phyloP scores from a whole-genome alignment of 768 basidiomycete genomes.

The Lactarius hengduanensis region DNA sequence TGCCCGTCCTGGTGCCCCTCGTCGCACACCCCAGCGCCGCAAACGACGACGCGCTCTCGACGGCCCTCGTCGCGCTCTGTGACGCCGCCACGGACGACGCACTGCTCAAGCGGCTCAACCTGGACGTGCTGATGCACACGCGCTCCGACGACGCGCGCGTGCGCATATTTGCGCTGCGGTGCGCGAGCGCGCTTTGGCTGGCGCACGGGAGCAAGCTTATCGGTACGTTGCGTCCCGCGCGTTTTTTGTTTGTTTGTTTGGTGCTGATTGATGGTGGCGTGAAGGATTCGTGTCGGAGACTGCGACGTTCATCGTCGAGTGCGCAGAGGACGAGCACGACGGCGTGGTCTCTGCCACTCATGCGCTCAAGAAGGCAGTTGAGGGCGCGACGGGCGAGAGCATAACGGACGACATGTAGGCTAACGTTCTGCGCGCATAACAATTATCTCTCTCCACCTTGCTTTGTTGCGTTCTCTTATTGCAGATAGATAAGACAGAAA shows the following conservation, averaged over 20 bases:
- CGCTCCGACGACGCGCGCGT: slow-evolving; percentile 73
- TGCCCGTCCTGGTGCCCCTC: slow-evolving; percentile 34
- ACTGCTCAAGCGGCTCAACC: slow-evolving; percentile 77
- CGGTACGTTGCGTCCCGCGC: slow-evolving; percentile 51
- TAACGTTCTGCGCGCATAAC: not conserved
- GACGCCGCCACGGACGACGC: slow-evolving; percentile 55
- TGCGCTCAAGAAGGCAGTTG: slow-evolving; percentile 66
- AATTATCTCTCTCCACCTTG: not conserved
- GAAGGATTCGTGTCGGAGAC: slow-evolving; percentile 79
- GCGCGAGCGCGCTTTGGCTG: slow-evolving; percentile 73
- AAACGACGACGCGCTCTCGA: slow-evolving; percentile 39
- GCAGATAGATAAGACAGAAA: slow-evolving; percentile 6
- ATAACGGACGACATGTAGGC: slow-evolving; percentile 18
- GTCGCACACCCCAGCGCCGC: slow-evolving; percentile 6
- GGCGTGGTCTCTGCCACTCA: slow-evolving; percentile 70
- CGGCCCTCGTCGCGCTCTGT: slow-evolving; percentile 54
- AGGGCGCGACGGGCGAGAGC: slow-evolving; percentile 57
- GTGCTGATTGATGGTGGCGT: not conserved
- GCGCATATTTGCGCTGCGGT: slow-evolving; percentile 69
- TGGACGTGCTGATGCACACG: slow-evolving; percentile 83
- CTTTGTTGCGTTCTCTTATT: not conserved
- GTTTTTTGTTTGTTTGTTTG: not conserved
- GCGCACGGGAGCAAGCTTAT: slow-evolving; percentile 71
- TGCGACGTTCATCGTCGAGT: slow-evolving; percentile 83
- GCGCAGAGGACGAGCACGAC: slow-evolving; percentile 86